Evolutionary conservation across 371 early-diverging fungal species (phyloP), one percentile per base, ranked within the genome.

Genomic region (Actinomucor elegans): DNA sequence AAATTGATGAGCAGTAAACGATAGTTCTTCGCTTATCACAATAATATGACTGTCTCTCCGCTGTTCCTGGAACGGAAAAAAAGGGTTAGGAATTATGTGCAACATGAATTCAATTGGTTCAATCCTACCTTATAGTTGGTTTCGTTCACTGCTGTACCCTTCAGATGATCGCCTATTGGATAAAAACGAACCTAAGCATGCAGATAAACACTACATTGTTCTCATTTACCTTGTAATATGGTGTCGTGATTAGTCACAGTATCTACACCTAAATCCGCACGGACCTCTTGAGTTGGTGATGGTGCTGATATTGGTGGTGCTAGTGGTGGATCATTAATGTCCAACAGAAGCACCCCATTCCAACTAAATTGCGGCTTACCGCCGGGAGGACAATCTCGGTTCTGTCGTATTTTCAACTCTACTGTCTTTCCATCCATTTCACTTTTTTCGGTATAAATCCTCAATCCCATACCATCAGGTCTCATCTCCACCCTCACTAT

Each of bases 1-100:
- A 15, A 74, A 56, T 21, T 77, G 74, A 21, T 61, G 73, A 10
- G 70, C 66, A 36, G 67, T 74, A 48, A 77, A 77, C 8, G 70
- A 34, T n/a, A 77, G 50, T n/a, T 77, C 72, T 20, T 74, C 75
- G 26, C 63, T 68, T 5, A 71, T 58, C 20, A 69, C 55, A 32
- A 77, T 38, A 6, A 71, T 52, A 45, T 65, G 56, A 38, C 64
- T 65, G 31, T 67, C 64, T 26, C 62, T 55, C 34, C 52, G 21
- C 11, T 31, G 11, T 3, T 10, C 4, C 12, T 44, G 9, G 3
- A 9, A 23, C 24, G 33, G 17, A 3, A 32, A n/a, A 23, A 41
- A 23, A 5, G 0, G 12, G 20, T 24, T 14, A 23, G 15, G 17
- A 9, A 20, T 18, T 2, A 23, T 51, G 51, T 31, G 32, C 42